These are phyloP conservation scores for Phaeosphaeria sp. DNA, from an alignment of 2,329 filamentous ascomycete genomes.

Conservation along the genomic window DNA sequence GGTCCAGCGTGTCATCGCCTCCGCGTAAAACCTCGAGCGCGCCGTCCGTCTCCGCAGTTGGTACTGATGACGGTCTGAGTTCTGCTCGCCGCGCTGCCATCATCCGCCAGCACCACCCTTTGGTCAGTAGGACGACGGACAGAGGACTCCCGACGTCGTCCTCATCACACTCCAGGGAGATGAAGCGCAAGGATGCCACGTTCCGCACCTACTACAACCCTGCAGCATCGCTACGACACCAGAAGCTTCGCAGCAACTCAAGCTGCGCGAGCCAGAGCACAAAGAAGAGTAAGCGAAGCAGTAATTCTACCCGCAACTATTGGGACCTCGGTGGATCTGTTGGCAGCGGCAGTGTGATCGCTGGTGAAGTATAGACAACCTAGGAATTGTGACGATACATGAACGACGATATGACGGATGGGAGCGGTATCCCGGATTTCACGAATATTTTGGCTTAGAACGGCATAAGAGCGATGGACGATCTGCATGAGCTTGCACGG, in stretches of 20 bases:
- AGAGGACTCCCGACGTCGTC: constrained; percentile 35
- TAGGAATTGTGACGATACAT: not conserved
- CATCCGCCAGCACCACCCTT: constrained; percentile 87
- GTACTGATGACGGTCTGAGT: constrained; percentile 35
- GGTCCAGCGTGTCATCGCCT: constrained; percentile 35
- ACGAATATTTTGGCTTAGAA: not conserved
- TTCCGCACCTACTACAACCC: constrained; percentile 33
- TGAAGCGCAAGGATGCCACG: constrained; percentile 23
- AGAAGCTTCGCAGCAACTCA: constrained; percentile 52
- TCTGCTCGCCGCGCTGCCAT: constrained; percentile 75
- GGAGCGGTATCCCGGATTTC: not conserved
- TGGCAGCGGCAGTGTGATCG: constrained; percentile 66
- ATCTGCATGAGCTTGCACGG: not conserved
- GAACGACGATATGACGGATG: not conserved
- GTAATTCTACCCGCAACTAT: constrained; percentile 80
- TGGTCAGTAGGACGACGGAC: constrained; percentile 66
- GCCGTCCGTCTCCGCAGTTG: constrained; percentile 29
- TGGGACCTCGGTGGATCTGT: constrained; percentile 89
- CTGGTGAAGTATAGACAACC: constrained; percentile 31
- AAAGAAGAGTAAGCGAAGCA: constrained; percentile 72
- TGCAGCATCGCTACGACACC: constrained; percentile 21
- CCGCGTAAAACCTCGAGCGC: constrained; percentile 15
- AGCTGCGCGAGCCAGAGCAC: constrained; percentile 91
- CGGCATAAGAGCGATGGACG: not conserved
- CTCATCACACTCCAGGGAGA: constrained; percentile 23